These are phyloP conservation scores for Mariannaea elegans DNA, from an alignment of 2,329 filamentous ascomycete genomes.

Conservation along the genomic window DNA sequence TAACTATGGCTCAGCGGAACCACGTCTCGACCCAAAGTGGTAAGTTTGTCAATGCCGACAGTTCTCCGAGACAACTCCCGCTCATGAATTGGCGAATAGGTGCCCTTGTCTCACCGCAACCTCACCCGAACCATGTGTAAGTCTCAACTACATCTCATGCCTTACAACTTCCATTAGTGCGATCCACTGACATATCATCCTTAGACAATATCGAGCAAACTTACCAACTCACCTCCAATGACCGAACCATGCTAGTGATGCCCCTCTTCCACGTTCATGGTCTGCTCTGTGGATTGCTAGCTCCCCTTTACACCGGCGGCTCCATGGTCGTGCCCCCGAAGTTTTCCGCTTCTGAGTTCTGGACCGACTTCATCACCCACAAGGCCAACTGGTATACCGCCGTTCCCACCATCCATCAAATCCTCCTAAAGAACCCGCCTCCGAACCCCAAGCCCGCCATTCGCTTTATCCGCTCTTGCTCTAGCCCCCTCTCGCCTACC, in stretches of 20 bases:
- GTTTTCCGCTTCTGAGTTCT: slow-evolving; percentile 87
- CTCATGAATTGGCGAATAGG: slow-evolving; percentile 48
- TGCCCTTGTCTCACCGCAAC: slow-evolving; percentile 83
- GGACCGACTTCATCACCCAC: slow-evolving; percentile 77
- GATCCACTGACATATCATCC: slow-evolving; percentile 1
- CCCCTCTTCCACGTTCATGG: slow-evolving; percentile 91
- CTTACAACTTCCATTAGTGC: slow-evolving; percentile 5
- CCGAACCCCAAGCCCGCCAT: slow-evolving; percentile 76
- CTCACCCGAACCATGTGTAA: slow-evolving; percentile 81
- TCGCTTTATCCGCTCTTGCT: slow-evolving; percentile 89
- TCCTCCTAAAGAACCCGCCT: slow-evolving; percentile 77
- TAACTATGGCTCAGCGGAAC: slow-evolving; percentile 66
- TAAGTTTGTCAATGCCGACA: slow-evolving; percentile 48
- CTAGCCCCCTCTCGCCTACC: slow-evolving; percentile 82
- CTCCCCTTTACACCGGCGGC: slow-evolving; percentile 77
- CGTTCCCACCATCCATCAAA: slow-evolving; percentile 92
- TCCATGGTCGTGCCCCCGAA: slow-evolving; percentile 81
- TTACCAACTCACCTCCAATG: slow-evolving; percentile 74
- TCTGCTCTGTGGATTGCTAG: slow-evolving; percentile 83
- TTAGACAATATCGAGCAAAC: slow-evolving; percentile 79
- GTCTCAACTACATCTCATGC: slow-evolving; percentile 36
- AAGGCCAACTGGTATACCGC: slow-evolving; percentile 92
- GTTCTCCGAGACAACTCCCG: slow-evolving; percentile 14
- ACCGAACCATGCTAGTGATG: slow-evolving; percentile 89
- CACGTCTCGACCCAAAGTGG: slow-evolving; percentile 85